Base-by-base conservation (phyloP, 73 alveolate species). In the Stentor roeselii region DNA sequence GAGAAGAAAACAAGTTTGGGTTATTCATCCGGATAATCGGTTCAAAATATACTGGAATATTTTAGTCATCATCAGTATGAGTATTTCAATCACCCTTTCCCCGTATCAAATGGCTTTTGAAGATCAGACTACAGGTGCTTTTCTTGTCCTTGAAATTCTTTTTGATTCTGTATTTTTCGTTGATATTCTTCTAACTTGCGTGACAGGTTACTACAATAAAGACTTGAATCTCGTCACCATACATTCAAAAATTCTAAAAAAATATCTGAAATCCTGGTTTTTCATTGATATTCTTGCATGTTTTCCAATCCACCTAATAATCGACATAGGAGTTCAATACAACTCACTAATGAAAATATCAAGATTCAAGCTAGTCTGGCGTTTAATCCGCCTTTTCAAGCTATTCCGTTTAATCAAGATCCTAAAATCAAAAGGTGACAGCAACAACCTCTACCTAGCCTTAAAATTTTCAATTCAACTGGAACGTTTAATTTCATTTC, bases 401-500 rank as follows among this genome's bases (percentile, higher is more conserved):
- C 85, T 92, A 60, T 32, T 93, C 11, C 85, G 98, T 36, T 86
- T 93, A 0, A 60, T 91, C 75, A 93, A 86, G 83, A 83, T 92
- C 78, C 84, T 90, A 32, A 93, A 94, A 59, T 89, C 89, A 74
- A 90, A 87, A 78, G 85, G 83, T 75, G 42, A 59, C 39, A 27
- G 67, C 50, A 80, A 89, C 61, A 74, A 78, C 36, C 31, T 85
- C 36, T 60, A 67, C 37, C 14, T 67, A 2, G 41, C 34, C 0
- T 40, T 67, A 21, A 77, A 86, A 80, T 38, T 94, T 2, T 85
- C 89, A 60, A 91, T 90, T 74, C 92, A 88, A 36, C 83, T 92
- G 14, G 98, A 94, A 76, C 78, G 96, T 60, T 86, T 94, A 35
- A 59, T 90, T 50, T 86, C 84, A 58, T 94, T 94, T 84, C 67